Conservation (phyloP, 495 filamentous ascomycete genomes). For the Daldinia caldariorum region DNA sequence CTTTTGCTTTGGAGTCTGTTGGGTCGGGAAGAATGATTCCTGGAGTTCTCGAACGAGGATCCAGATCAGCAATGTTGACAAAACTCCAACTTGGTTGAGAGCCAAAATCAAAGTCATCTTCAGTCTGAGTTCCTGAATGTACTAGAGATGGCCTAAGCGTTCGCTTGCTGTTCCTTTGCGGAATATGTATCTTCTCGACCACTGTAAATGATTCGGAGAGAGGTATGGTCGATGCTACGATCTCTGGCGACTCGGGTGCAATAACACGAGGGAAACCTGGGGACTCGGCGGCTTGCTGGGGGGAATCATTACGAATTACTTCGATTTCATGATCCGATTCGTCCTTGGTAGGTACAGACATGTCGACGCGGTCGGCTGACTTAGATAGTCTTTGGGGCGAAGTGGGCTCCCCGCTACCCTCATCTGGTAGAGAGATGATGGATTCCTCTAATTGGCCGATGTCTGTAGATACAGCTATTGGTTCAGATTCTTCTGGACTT, state of each 20-base stretch:
- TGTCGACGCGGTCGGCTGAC: constrained; percentile 11
- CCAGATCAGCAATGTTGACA: constrained; percentile 38
- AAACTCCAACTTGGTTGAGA: constrained; percentile 15
- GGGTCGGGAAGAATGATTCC: constrained; percentile 57
- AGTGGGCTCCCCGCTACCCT: background rate
- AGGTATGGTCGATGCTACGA: constrained; percentile 45
- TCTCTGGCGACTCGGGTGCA: constrained; percentile 44
- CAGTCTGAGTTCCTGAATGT: constrained; percentile 51
- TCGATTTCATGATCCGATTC: background rate
- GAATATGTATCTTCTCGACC: constrained; percentile 46
- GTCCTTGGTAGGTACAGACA: background rate
- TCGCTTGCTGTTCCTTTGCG: constrained; percentile 43
- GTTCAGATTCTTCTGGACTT: constrained; percentile 2
- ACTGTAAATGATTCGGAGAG: constrained; percentile 54
- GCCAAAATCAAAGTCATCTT: constrained; percentile 41
- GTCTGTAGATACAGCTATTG: background rate
- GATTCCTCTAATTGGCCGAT: background rate
- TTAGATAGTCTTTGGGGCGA: background rate
- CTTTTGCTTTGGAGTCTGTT: constrained; percentile 52
- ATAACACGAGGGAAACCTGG: constrained; percentile 21
- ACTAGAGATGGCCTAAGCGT: constrained; percentile 34
- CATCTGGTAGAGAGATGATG: background rate
- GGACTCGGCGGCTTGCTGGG: constrained; percentile 1
- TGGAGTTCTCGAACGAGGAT: constrained; percentile 56
- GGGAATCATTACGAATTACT: background rate